These are phyloP conservation scores for Hamamelis virginiana DNA, from an alignment of 164 flowering plant species.

Conservation along the genomic window DNA sequence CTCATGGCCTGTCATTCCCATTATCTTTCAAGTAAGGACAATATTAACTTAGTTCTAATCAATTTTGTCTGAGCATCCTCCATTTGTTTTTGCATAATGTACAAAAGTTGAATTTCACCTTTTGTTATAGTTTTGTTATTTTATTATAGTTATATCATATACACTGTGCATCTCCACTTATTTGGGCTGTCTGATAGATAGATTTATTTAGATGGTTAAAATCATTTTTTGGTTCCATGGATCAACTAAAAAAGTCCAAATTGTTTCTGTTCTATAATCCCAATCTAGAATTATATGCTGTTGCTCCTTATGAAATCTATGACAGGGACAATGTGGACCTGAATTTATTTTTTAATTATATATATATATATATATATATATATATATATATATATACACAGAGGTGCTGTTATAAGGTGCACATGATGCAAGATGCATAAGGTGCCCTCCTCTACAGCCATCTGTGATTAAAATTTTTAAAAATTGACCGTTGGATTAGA, in stretches of 20 bases:
- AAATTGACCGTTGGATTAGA: too few species aligned
- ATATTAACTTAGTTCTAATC: background rate
- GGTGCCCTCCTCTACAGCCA: too few species aligned
- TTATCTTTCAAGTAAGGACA: conserved; percentile 74
- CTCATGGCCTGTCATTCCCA: conserved; percentile 80
- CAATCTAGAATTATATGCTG: background rate
- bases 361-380: too few species aligned
- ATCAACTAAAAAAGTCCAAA: background rate
- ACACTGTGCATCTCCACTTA: background rate
- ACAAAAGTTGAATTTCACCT: background rate
- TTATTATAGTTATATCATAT: background rate
- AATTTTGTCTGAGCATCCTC: background rate
- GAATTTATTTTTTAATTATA: background rate
- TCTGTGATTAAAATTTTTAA: too few species aligned
- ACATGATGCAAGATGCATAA: too few species aligned
- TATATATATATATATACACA: too few species aligned
- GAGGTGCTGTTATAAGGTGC: too few species aligned
- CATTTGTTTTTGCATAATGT: too few species aligned
- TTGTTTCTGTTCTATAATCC: background rate
- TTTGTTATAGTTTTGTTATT: background rate
- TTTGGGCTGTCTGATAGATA: background rate
- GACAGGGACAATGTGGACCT: background rate
- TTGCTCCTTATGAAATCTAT: background rate
- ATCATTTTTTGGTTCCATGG: background rate
- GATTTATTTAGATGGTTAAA: background rate